These are phyloP conservation scores for Sporisorium graminicola DNA, from an alignment of 1,284 basidiomycete genomes.

Conservation along the genomic window DNA sequence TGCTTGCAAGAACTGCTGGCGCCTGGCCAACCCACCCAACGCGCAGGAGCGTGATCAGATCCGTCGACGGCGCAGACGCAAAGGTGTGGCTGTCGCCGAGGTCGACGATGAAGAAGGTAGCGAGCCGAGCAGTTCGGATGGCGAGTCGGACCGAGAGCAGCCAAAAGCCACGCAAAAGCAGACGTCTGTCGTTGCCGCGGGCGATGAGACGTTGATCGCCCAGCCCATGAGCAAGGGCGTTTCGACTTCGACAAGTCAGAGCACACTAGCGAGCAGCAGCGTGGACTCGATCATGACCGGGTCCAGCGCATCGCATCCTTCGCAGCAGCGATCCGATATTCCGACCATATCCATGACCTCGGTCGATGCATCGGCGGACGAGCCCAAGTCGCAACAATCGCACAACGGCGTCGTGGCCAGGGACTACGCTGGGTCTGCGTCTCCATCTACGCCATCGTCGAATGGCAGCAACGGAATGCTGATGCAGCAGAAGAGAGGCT, in stretches of 20 bases:
- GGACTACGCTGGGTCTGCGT: slow-evolving; percentile 17
- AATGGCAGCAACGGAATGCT: slow-evolving; percentile 14
- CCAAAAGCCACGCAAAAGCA: background rate
- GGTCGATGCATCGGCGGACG: slow-evolving; percentile 21
- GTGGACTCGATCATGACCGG: slow-evolving; percentile 37
- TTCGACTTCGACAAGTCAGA: slow-evolving; percentile 25
- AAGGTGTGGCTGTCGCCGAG: slow-evolving; percentile 47
- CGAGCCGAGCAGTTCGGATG: slow-evolving; percentile 67
- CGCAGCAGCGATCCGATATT: slow-evolving; percentile 27
- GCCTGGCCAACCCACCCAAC: slow-evolving; percentile 77
- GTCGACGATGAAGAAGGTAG: slow-evolving; percentile 69
- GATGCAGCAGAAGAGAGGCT: slow-evolving; percentile 23
- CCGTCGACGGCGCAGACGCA: slow-evolving; percentile 69
- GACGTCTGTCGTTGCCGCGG: background rate
- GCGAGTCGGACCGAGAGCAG: slow-evolving; percentile 26
- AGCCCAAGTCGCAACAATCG: slow-evolving; percentile 11
- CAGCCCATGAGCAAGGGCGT: slow-evolving; percentile 8
- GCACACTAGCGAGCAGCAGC: slow-evolving; percentile 35
- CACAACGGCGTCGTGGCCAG: slow-evolving; percentile 18
- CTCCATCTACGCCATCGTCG: background rate
- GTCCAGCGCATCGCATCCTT: slow-evolving; percentile 35
- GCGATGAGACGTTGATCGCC: slow-evolving; percentile 19
- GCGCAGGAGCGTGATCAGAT: slow-evolving; percentile 62
- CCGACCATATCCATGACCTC: slow-evolving; percentile 50
- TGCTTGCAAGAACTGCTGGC: slow-evolving; percentile 92